These are phyloP conservation scores for Bacterosira constricta DNA, from an alignment of 108 stramenopile species.

Conservation along the genomic window DNA sequence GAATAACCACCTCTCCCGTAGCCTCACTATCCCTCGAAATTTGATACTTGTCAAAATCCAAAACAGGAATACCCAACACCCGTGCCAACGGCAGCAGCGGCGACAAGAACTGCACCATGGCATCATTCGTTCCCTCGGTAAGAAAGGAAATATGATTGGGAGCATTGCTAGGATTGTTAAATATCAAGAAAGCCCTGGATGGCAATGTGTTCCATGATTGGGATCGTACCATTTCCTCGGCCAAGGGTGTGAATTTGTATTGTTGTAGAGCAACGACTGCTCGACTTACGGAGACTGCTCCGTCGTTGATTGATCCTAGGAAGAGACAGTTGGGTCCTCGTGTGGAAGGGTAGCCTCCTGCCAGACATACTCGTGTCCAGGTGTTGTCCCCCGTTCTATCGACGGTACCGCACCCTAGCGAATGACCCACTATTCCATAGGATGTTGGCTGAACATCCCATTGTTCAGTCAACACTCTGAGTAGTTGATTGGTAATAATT, in stretches of 20 bases:
- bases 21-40: slow-evolving; percentile 47
- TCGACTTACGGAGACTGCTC: slow-evolving; percentile 46
- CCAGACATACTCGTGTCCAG: slow-evolving; percentile 73
- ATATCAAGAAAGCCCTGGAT: slow-evolving; percentile 46
- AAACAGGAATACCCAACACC: slow-evolving; percentile 54
- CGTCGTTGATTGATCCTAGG: slow-evolving; percentile 62
- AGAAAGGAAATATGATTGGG: slow-evolving; percentile 85
- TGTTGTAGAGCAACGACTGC: slow-evolving; percentile 30
- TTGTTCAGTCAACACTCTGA: slow-evolving; percentile 29
- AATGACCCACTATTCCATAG: slow-evolving; percentile 77
- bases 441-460: slow-evolving; percentile 45
- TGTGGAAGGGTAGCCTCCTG: slow-evolving; percentile 57
- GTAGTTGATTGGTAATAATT: slow-evolving; percentile 48
- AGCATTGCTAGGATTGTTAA: slow-evolving; percentile 56
- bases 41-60: slow-evolving; percentile 72
- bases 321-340: slow-evolving; percentile 25
- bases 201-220: slow-evolving; percentile 28
- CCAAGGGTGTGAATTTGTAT: slow-evolving; percentile 22
- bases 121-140: slow-evolving; percentile 66
- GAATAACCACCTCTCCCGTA: slow-evolving; percentile 54
- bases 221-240: slow-evolving; percentile 4
- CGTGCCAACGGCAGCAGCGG: slow-evolving; percentile 70
- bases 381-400: slow-evolving; percentile 65
- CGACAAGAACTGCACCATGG: slow-evolving; percentile 76
- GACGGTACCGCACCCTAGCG: slow-evolving; percentile 72